These are phyloP conservation scores for Starmerella scarabaei DNA, from an alignment of 805 yeast genomes.

Conservation along the genomic window DNA sequence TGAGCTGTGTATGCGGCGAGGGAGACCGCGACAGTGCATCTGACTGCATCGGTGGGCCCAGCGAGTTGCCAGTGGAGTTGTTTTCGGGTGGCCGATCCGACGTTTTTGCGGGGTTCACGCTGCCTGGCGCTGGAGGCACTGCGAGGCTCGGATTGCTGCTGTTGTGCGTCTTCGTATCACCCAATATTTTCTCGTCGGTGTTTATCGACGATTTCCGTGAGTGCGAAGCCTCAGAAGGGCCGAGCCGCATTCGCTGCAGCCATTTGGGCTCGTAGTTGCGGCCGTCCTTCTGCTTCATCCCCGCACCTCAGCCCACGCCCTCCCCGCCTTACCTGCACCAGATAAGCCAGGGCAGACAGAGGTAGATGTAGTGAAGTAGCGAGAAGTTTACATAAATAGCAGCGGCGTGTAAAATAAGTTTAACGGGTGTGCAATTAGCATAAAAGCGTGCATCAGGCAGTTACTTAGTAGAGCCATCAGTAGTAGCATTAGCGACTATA, in stretches of 20 bases:
- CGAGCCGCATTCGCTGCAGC: not conserved
- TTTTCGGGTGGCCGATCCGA: not conserved
- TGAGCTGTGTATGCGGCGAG: too few relatives aligned
- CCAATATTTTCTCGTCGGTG: not conserved
- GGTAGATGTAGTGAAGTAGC: too few relatives aligned
- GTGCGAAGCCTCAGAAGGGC: not conserved
- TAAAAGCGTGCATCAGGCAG: too few relatives aligned
- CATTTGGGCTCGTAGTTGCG: slow-evolving; percentile 1
- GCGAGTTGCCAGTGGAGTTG: not conserved
- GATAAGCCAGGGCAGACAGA: too few relatives aligned
- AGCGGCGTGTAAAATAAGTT: too few relatives aligned
- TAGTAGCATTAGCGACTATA: too few relatives aligned
- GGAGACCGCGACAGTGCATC: too few relatives aligned
- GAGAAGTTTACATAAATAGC: too few relatives aligned
- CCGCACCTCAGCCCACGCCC: too few relatives aligned
- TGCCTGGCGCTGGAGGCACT: not conserved
- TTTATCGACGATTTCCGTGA: not conserved
- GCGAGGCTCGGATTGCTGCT: not conserved
- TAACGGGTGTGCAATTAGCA: too few relatives aligned
- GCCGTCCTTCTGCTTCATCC: slow-evolving; percentile 2
- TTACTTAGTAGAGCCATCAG: too few relatives aligned
- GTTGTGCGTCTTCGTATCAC: not conserved
- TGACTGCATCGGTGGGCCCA: not conserved
- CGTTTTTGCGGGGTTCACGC: not conserved
- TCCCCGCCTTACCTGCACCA: too few relatives aligned